Evolutionary conservation across 257 asterid genomes (phyloP), one percentile per base, ranked within the genome.

Genomic region (Voacanga thouarsii): DNA sequence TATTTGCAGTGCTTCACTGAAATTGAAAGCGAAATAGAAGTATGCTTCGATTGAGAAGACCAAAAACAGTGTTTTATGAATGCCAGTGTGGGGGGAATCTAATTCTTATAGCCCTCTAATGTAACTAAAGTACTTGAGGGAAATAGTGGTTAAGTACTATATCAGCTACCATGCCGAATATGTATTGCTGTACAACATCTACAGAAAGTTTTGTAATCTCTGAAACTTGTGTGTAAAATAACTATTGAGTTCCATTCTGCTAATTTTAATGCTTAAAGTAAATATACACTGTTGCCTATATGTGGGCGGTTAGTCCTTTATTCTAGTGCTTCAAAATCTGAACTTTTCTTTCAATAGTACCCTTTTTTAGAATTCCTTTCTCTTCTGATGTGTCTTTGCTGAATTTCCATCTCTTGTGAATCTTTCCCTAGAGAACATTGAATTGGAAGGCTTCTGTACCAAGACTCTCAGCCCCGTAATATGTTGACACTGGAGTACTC

Each of bases 1-100:
- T 12, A 19, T 74, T 56, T 82, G 84, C 93, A 94, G 97, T 43
- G 97, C 85, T 78, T 76, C 98, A 47, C 88, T 94, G 60, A 90
- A 89, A 75, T 80, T 94, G 86, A 84, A 86, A 74, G 86, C 96
- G 6, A 78, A 84, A 77, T 86, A 86, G 23, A 30, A 53, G 51
- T 49, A 28, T 16, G 37, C 39, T 24, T 10, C 59, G 51, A 12
- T 30, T n/a, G 43, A 77, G 78, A 53, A 44, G 19, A 24, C 50
- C 7, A 64, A 64, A 59, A 10, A 7, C 26, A 16, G 47, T 19
- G 5, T 53, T 16, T n/a, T n/a, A 37, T 37, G 69, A 3, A 47
- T 49, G 50, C 5, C 71, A 12, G 55, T 23, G 23, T 64, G 74
- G 14, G 43, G 65, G 28, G 76, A 23, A n/a, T 51, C 64, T 15